phyloP scores from a whole-genome alignment of 2,329 filamentous ascomycete species.

The Aspergillus amoenus region DNA sequence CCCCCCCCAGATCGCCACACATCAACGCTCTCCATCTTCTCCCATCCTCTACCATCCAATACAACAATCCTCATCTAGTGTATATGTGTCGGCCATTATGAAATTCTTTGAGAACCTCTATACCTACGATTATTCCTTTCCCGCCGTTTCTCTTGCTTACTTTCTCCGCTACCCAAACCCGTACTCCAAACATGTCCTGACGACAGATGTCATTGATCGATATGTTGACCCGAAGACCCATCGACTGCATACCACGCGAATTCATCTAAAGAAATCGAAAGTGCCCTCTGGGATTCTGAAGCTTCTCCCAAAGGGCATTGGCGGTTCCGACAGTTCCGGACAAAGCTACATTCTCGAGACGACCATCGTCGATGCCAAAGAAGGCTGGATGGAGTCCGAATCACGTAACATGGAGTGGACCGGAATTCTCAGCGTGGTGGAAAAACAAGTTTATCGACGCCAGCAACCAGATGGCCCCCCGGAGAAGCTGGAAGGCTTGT shows the following conservation, averaged over 20 bases:
- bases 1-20: not conserved
- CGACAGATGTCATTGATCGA: constrained; percentile 65
- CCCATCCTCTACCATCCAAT: constrained; percentile 1
- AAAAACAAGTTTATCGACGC: constrained; percentile 58
- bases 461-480: constrained; percentile 31
- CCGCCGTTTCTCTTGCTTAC: constrained; percentile 66
- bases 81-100: constrained; percentile 40
- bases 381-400: constrained; percentile 67
- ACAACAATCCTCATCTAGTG: not conserved
- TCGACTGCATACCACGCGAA: constrained; percentile 59
- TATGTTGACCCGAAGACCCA: constrained; percentile 60
- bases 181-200: constrained; percentile 64
- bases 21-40: constrained; percentile 3
- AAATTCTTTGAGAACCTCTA: constrained; percentile 57
- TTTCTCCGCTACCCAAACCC: constrained; percentile 69
- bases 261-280: constrained; percentile 64
- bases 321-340: constrained; percentile 58
- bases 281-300: constrained; percentile 61
- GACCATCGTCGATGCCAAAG: constrained; percentile 59
- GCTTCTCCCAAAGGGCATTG: constrained; percentile 58
- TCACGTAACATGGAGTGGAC: constrained; percentile 66
- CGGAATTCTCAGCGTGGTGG: constrained; percentile 62
- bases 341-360: constrained; percentile 65
- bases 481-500: constrained; percentile 27
- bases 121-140: constrained; percentile 65